These are phyloP conservation scores for Quercus glauca DNA, from an alignment of 306 rosid species.

Conservation along the genomic window DNA sequence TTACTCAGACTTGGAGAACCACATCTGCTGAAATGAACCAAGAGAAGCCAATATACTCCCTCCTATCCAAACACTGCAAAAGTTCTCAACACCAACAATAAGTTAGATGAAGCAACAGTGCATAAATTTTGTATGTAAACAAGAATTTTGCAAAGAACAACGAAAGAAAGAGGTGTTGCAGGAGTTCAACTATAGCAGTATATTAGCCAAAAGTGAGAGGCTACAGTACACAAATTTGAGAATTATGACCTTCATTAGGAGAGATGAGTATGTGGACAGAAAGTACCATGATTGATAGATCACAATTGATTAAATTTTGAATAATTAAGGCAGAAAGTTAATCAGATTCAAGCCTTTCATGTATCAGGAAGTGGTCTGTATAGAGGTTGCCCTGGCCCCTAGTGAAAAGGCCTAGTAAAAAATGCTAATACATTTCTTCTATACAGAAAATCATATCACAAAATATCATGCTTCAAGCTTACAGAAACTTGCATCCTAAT, in stretches of 20 bases:
- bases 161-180: background rate
- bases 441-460: background rate
- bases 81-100: conserved; percentile 12
- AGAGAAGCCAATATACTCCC: conserved; percentile 99
- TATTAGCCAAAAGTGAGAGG: background rate
- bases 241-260: background rate
- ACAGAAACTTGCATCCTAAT: background rate
- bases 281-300: background rate
- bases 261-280: background rate
- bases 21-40: conserved; percentile 91
- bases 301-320: background rate
- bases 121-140: background rate
- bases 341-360: background rate
- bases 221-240: background rate
- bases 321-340: background rate
- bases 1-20: conserved; percentile 97
- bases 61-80: conserved; percentile 94
- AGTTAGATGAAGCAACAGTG: conserved; percentile 16
- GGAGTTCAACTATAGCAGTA: background rate
- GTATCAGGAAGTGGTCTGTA: background rate
- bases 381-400: background rate
- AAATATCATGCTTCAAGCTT: background rate
- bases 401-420: background rate
- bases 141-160: background rate
- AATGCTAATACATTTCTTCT: background rate